Base-by-base conservation (phyloP, 179 eudicot genomes). In the Vitellaria paradoxa region DNA sequence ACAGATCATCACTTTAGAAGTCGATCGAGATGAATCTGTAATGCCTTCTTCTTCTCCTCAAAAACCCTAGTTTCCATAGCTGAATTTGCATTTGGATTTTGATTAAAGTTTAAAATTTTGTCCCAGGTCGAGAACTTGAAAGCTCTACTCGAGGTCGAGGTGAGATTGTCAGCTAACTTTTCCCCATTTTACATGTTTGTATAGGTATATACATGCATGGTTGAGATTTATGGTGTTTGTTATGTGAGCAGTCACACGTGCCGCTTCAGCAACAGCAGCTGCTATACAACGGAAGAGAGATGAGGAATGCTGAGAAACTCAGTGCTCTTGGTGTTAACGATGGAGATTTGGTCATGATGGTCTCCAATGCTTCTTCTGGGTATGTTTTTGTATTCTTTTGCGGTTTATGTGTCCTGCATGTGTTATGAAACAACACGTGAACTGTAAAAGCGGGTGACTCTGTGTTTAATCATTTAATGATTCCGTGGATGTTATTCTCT, bases 91-190 rank as follows among this genome's bases (percentile, higher is more conserved):
- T 62, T 53, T 53, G 37, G 45, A 63, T 68, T 40, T 57, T 8
- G 55, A 13, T 26, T 26, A 64, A 72, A 61, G 63, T 50, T n/a
- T 46, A 12, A 8, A 26, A 3, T 3, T 13, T 61, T 21, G 20
- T 9, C 37, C 20, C 88, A 96, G 99, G 96, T 96, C 70, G 99
- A 96, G 82, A 95, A 96, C 77, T 85, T 96, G 84, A 96, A 96
- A 88, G 99, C 99, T 82, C 82, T 96, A 62, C 94, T 96, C 60
- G 99, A 96, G 81, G 98, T 96, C 67, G 99, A 96, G 98, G 99
- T 96, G 17, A 79, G 83, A 77, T 79, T 15, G 55, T 17, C 26
- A 73, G n/a, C 14, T 17, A 17, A 17, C 69, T 47, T 10, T 46
- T 10, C 42, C 62, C 47, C 0, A 53, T 4, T 75, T 3, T 26